Percentiles rank a stretch among this genome's conserved stretches.
These are phyloP conservation scores for Ceratocystis cacaofunesta DNA, from an alignment of 2,329 filamentous ascomycete genomes.

Conservation along the genomic window DNA sequence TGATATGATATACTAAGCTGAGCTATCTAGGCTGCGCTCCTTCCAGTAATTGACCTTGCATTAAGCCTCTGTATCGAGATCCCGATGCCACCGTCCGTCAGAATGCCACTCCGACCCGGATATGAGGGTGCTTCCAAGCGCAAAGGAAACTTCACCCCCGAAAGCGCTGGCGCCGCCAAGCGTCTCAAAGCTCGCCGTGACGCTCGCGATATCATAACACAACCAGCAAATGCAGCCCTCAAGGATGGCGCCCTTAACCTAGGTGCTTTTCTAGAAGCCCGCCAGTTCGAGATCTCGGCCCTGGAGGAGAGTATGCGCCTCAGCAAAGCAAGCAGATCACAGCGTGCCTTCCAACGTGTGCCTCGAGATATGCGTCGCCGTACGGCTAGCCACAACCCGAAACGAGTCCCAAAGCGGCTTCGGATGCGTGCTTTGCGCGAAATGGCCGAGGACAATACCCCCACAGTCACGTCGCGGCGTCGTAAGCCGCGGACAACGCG, in stretches of 20 bases:
- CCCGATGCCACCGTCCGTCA: neutral
- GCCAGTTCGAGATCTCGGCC: conserved; percentile 78
- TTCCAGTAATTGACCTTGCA: neutral
- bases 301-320: conserved; percentile 68
- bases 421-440: conserved; percentile 52
- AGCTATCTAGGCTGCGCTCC: neutral
- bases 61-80: neutral
- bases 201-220: conserved; percentile 35
- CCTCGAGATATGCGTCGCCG: conserved; percentile 70
- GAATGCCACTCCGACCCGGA: conserved; percentile 15
- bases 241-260: conserved; percentile 71
- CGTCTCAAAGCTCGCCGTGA: conserved; percentile 31
- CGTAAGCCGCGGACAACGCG: conserved; percentile 46
- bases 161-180: conserved; percentile 22
- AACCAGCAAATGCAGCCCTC: conserved; percentile 36
- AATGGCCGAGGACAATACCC: conserved; percentile 85
- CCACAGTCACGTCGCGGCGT: conserved; percentile 52
- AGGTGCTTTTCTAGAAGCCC: conserved; percentile 66
- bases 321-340: conserved; percentile 46
- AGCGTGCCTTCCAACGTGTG: conserved; percentile 79
- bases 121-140: conserved; percentile 7
- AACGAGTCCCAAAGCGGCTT: conserved; percentile 68
- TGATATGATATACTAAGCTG: neutral
- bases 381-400: conserved; percentile 90
- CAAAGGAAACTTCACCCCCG: conserved; percentile 4